Evolutionary conservation across 1,284 basidiomycete genomes (phyloP).

Genomic region (Pseudomicrostroma phylloplanum): DNA sequence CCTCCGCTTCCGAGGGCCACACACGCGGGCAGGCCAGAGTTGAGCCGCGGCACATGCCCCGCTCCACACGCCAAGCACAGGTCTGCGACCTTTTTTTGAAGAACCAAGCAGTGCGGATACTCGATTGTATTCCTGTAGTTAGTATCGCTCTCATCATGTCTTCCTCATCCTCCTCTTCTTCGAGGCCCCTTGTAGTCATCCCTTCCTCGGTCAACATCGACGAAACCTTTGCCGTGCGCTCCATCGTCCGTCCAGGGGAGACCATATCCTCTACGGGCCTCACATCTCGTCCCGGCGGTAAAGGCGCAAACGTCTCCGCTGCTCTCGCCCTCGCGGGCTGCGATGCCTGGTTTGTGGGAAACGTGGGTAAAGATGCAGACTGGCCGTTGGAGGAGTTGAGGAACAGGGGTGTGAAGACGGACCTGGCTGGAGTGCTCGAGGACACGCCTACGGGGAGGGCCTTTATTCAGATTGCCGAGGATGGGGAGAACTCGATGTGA

Average conservation of each 20-base stretch:
- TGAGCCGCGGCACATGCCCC: no score
- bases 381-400: slow-evolving; percentile 43
- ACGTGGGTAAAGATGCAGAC: slow-evolving; percentile 41
- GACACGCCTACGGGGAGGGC: slow-evolving; percentile 40
- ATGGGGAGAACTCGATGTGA: slow-evolving; percentile 48
- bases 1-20: no score
- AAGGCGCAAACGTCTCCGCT: slow-evolving; percentile 46
- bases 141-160: slow-evolving; percentile 6
- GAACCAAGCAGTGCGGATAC: no score
- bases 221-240: slow-evolving; percentile 32
- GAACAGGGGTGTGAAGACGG: slow-evolving; percentile 27
- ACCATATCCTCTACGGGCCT: slow-evolving; percentile 41
- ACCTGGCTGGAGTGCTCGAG: slow-evolving; percentile 25
- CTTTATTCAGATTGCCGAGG: slow-evolving; percentile 44
- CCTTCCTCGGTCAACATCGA: slow-evolving; percentile 49
- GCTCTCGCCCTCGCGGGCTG: slow-evolving; percentile 41
- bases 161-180: slow-evolving; percentile 4
- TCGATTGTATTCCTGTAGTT: no score
- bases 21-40: no score
- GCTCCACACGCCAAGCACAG: no score
- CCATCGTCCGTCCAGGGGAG: slow-evolving; percentile 23
- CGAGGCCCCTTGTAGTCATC: slow-evolving; percentile 35
- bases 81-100: no score
- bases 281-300: slow-evolving; percentile 40
- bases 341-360: slow-evolving; percentile 28